A percentile compares a stretch with the other conserved stretches of the same genome.
phyloP scores from a whole-genome alignment of 306 rosid genomes.

The Lathyrus tuberosus region DNA sequence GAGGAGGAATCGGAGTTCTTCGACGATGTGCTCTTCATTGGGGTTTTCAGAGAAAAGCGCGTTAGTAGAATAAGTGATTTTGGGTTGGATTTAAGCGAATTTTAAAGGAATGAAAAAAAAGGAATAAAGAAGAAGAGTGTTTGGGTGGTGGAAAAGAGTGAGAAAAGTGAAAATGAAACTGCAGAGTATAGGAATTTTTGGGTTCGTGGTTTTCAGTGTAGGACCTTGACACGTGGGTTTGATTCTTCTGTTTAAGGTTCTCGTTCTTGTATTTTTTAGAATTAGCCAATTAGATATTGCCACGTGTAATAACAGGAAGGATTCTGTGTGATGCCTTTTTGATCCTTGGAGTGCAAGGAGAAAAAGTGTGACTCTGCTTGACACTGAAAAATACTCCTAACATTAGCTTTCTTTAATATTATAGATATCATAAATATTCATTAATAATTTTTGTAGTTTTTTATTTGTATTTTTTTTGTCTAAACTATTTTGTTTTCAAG shows the following conservation, averaged over 20 bases:
- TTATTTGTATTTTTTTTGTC: no score
- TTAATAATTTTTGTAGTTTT: no score
- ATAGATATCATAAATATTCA: no score
- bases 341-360: slow-evolving; percentile 33
- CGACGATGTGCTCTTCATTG: slow-evolving; percentile 63
- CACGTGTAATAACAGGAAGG: slow-evolving; percentile 32
- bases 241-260: slow-evolving; percentile 19
- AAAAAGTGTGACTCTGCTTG: slow-evolving; percentile 8
- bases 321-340: not conserved
- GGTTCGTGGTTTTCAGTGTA: slow-evolving; percentile 40
- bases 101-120: slow-evolving; percentile 41
- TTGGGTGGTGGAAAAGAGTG: slow-evolving; percentile 49
- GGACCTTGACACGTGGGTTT: slow-evolving; percentile 42
- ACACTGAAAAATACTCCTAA: not conserved
- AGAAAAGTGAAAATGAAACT: slow-evolving; percentile 23
- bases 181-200: not conserved
- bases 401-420: not conserved
- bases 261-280: not conserved
- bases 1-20: slow-evolving; percentile 59
- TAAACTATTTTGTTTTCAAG: no score
- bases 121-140: slow-evolving; percentile 38
- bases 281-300: not conserved
- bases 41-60: slow-evolving; percentile 9
- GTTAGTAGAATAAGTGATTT: slow-evolving; percentile 6
- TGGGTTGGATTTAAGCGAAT: slow-evolving; percentile 2